Base-by-base conservation (phyloP, 1,284 basidiomycete genomes). In the Pseudozyma tsukubaensis region DNA sequence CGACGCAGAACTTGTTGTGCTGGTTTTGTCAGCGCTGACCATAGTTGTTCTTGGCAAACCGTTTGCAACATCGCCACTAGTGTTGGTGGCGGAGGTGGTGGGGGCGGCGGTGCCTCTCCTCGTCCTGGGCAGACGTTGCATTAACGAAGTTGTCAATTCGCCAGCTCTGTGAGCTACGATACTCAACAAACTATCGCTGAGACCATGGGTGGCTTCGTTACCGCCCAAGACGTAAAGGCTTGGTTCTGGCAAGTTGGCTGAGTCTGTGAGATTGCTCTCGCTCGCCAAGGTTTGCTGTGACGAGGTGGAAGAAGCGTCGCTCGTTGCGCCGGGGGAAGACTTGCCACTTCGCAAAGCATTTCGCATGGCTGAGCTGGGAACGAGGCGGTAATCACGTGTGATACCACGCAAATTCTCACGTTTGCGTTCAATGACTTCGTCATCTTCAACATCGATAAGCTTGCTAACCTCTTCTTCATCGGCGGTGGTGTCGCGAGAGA, bases 161-260 rank as follows among this genome's bases (percentile, higher is more conserved):
- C 82, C 80, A 0, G 83, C 80, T 8, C 83, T 60, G 58, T 76
- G 76, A 3, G 83, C 81, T 2, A 77, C 74, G 47, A 84, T 81
- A 14, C 72, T 77, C 24, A 84, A 64, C 53, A 84, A 61, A 18
- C 75, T 78, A 60, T 84, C 83, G 13, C 70, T 73, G 1, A 84
- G 54, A 10, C 83, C 83, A 40, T 84, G 83, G 3, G 83, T 84
- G 3, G 57, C 64, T 44, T 84, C 83, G 70, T 84, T 84, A 60
- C 81, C 76, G 48, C 83, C 83, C 32, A 84, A 58, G 19, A 83
- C 72, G 69, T 78, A 83, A 6, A 84, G 61, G 21, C 57, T 61
- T 3, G 78, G 60, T 43, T 75, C 67, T 7, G 67, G 55, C 6
- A 63, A 18, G 34, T 50, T 45, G 14, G 44, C 11, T 0, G 48